phyloP scores from a whole-genome alignment of 768 basidiomycete genomes.

The Tylopilus vinaceipallidus region DNA sequence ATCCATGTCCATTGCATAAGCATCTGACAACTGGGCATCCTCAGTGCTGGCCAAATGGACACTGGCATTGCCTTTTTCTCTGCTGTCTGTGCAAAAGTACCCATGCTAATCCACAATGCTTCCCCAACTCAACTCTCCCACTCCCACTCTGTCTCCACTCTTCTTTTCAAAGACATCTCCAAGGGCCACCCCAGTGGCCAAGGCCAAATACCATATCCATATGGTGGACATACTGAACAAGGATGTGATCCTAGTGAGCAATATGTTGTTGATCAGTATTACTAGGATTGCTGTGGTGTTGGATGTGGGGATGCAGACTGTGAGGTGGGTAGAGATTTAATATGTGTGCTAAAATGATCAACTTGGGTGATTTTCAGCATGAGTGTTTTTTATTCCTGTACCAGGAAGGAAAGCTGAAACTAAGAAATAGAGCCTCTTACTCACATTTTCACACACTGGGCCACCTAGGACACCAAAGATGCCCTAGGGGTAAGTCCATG shows the following conservation, averaged over 20 bases:
- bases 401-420: too few relatives aligned
- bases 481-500: too few relatives aligned
- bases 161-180: slow-evolving; percentile 84
- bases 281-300: slow-evolving; percentile 88
- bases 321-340: slow-evolving; percentile 80
- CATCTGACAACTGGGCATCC: slow-evolving; percentile 70
- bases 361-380: too few relatives aligned
- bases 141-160: slow-evolving; percentile 71
- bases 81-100: slow-evolving; percentile 80
- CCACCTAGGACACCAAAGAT: too few relatives aligned
- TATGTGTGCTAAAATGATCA: too few relatives aligned
- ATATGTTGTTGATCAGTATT: slow-evolving; percentile 93
- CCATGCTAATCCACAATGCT: slow-evolving; percentile 82
- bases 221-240: slow-evolving; percentile 65
- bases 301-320: slow-evolving; percentile 57
- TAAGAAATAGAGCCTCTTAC: too few relatives aligned
- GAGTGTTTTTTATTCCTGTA: too few relatives aligned
- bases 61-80: slow-evolving; percentile 89
- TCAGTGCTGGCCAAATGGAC: slow-evolving; percentile 89
- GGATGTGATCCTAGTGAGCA: slow-evolving; percentile 80
- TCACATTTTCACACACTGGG: too few relatives aligned
- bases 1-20: slow-evolving; percentile 62
- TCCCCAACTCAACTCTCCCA: slow-evolving; percentile 71
- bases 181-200: slow-evolving; percentile 82
- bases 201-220: slow-evolving; percentile 63